A percentile compares a stretch with the other conserved stretches of the same genome.
phyloP scores from a whole-genome alignment of 2,329 filamentous ascomycete genomes.

The Trichoderma brevicompactum region DNA sequence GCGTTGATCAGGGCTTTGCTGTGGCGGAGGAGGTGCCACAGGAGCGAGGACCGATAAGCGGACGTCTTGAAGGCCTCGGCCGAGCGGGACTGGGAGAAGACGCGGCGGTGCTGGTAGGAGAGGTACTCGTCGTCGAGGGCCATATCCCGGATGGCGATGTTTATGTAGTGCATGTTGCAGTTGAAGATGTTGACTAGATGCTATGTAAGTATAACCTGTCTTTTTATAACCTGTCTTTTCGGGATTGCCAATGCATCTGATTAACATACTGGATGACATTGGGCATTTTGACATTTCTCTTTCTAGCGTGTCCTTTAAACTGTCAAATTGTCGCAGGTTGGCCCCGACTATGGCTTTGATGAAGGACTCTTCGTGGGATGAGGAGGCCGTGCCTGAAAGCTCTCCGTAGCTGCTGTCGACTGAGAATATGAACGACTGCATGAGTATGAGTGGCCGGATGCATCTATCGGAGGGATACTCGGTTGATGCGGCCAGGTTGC shows the following conservation, averaged over 20 bases:
- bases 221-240: background rate
- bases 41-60: conserved; percentile 15
- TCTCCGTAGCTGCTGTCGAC: conserved; percentile 16
- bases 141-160: conserved; percentile 21
- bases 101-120: background rate
- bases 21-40: conserved; percentile 25
- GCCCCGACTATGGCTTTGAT: conserved; percentile 7
- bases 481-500: conserved; percentile 17
- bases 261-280: background rate
- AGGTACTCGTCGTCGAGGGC: conserved; percentile 10
- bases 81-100: background rate
- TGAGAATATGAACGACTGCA: conserved; percentile 9
- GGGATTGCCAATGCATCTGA: background rate
- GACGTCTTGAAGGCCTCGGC: background rate
- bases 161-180: conserved; percentile 25
- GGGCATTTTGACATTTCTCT: conserved; percentile 12
- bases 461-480: conserved; percentile 27
- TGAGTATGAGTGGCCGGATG: conserved; percentile 21
- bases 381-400: background rate
- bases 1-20: conserved; percentile 21
- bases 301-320: conserved; percentile 4
- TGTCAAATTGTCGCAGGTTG: conserved; percentile 9
- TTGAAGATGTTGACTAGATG: background rate
- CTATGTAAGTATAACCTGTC: background rate
- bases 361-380: background rate